These are phyloP conservation scores for Ustilago trichophora DNA, from an alignment of 1,284 basidiomycete genomes.

Conservation along the genomic window DNA sequence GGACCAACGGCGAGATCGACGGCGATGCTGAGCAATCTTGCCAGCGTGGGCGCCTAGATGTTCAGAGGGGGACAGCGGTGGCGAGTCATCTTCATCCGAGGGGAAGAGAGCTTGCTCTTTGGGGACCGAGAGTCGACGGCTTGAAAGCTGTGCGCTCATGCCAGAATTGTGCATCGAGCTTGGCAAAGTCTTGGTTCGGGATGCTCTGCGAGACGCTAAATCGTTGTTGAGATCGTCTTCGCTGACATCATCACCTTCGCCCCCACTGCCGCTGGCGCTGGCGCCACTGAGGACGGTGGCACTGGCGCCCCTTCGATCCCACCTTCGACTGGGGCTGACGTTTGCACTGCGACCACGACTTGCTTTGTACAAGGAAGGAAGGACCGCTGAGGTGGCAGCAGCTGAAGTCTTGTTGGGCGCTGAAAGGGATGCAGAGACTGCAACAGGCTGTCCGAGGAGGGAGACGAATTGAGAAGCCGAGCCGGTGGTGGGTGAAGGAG, in stretches of 20 bases:
- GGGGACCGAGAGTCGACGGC: slow-evolving; percentile 16
- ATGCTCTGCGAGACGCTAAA: background rate
- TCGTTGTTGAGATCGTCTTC: slow-evolving; percentile 12
- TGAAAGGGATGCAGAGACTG: slow-evolving; percentile 33
- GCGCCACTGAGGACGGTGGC: slow-evolving; percentile 43
- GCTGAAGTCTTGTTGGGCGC: slow-evolving; percentile 21
- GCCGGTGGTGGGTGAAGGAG: slow-evolving; percentile 19
- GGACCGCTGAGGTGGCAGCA: slow-evolving; percentile 18
- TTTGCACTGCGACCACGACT: slow-evolving; percentile 49
- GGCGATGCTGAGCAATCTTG: background rate
- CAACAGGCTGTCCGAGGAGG: slow-evolving; percentile 25
- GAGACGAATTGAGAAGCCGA: slow-evolving; percentile 29
- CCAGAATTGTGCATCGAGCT: background rate
- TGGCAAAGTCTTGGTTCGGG: background rate
- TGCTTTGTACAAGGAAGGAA: slow-evolving; percentile 44
- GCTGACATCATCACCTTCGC: slow-evolving; percentile 25
- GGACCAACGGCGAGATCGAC: slow-evolving; percentile 35
- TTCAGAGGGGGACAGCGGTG: slow-evolving; percentile 17
- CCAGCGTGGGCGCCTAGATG: background rate
- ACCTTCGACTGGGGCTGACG: slow-evolving; percentile 47
- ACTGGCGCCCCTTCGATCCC: slow-evolving; percentile 50
- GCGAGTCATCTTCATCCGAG: slow-evolving; percentile 41
- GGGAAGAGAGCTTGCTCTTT: slow-evolving; percentile 41
- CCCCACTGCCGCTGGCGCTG: slow-evolving; percentile 44
- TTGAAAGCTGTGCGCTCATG: background rate